Percentiles rank a stretch among this genome's conserved stretches.
phyloP scores from a whole-genome alignment of 2,329 filamentous ascomycete species.

The Ascochyta koolunga region DNA sequence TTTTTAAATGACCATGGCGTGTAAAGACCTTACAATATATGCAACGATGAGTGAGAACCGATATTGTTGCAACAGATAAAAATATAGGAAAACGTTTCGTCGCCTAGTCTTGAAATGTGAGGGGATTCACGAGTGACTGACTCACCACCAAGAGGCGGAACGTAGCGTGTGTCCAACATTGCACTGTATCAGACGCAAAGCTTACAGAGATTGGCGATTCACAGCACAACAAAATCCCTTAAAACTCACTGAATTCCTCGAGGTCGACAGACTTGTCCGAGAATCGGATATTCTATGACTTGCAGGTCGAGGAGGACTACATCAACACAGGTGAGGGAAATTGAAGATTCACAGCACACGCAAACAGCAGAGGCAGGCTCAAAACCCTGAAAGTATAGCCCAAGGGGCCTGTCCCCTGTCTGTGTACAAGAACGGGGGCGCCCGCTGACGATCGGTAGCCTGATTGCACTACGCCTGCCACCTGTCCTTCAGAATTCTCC shows the following conservation, averaged over 20 bases:
- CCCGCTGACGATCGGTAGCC: slow-evolving; percentile 20
- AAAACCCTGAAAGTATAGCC: slow-evolving; percentile 21
- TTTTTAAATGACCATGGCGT: too few relatives aligned
- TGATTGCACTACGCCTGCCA: slow-evolving; percentile 13
- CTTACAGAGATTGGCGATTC: slow-evolving; percentile 16
- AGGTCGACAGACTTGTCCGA: not conserved
- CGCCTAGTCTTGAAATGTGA: not conserved
- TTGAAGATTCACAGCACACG: not conserved
- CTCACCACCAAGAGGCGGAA: slow-evolving; percentile 7
- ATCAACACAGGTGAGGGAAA: not conserved
- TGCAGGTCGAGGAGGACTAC: not conserved
- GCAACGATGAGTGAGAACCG: too few relatives aligned
- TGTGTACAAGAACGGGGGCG: slow-evolving; percentile 18
- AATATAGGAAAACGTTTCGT: not conserved
- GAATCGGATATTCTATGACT: not conserved
- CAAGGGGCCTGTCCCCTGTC: slow-evolving; percentile 11
- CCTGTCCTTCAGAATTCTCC: slow-evolving; percentile 13
- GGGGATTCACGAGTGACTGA: not conserved
- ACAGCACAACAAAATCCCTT: slow-evolving; percentile 7
- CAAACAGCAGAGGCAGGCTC: slow-evolving; percentile 16
- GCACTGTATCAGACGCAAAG: slow-evolving; percentile 15
- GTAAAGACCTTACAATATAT: too few relatives aligned
- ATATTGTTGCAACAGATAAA: not conserved
- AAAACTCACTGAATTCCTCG: not conserved
- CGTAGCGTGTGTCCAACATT: slow-evolving; percentile 25